Conservation (phyloP, 129 eudicot species). For the Lactuca sativa region DNA sequence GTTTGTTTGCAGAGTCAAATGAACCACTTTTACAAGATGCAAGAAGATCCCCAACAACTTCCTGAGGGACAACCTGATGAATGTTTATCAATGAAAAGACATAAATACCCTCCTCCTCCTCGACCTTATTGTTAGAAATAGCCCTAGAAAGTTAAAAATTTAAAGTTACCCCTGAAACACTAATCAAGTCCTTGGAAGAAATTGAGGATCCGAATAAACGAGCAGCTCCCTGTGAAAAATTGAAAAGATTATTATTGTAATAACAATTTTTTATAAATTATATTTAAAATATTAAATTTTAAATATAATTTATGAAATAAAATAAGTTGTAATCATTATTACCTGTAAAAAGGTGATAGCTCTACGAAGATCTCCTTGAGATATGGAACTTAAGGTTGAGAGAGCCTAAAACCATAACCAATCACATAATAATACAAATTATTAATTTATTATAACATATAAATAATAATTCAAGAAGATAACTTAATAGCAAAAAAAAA, state of each 20-base stretch:
- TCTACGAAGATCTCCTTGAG: slow-evolving; percentile 96
- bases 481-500: not conserved
- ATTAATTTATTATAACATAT: not conserved
- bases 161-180: slow-evolving; percentile 86
- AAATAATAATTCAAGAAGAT: not conserved
- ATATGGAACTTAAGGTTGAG: slow-evolving; percentile 86
- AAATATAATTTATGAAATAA: not conserved
- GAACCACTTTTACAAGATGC: slow-evolving; percentile 81
- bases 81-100: too few species aligned
- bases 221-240: slow-evolving; percentile 79
- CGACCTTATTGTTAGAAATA: too few species aligned
- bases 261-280: too few species aligned
- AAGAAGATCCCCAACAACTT: slow-evolving; percentile 66
- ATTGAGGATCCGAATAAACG: slow-evolving; percentile 95
- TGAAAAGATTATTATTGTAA: too few species aligned
- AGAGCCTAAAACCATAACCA: slow-evolving; percentile 57
- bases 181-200: slow-evolving; percentile 81
- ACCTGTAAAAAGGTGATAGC: slow-evolving; percentile 97
- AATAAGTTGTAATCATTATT: slow-evolving; percentile 3
- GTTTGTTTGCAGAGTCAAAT: slow-evolving; percentile 80
- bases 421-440: not conserved
- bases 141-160: too few species aligned
- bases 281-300: too few species aligned
- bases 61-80: slow-evolving; percentile 80
- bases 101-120: too few species aligned